A percentile compares a stretch with the other conserved stretches of the same genome.
Conservation (phyloP, 208 protist species). For the Leptomonas pyrrhocoris region DNA sequence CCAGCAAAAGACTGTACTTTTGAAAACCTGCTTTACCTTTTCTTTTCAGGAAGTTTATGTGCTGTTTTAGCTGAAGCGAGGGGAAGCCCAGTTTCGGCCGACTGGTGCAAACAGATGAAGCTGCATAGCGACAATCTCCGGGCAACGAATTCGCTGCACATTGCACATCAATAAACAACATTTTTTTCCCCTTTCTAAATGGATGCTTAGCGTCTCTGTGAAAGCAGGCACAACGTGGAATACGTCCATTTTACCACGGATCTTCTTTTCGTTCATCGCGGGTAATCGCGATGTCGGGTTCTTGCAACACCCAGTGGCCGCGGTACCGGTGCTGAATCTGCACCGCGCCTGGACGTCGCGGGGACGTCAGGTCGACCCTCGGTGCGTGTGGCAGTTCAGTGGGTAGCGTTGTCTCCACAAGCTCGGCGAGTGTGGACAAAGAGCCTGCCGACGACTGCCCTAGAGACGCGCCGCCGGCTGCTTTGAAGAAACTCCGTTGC, state of each 20-base stretch:
- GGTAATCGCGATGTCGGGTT: conserved; percentile 88
- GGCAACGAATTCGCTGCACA: no score
- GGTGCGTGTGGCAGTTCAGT: conserved; percentile 79
- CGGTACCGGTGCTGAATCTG: conserved; percentile 59
- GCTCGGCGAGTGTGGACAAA: conserved; percentile 44
- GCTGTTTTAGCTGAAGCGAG: no score
- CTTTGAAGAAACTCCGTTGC: conserved; percentile 41
- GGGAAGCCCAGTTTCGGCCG: no score
- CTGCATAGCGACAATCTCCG: no score
- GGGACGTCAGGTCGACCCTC: conserved; percentile 50
- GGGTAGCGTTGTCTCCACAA: conserved; percentile 64
- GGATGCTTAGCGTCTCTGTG: neutral
- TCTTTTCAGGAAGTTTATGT: no score
- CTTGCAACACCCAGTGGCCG: conserved; percentile 89
- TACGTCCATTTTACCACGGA: conserved; percentile 65
- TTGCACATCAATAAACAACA: no score
- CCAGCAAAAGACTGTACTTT: no score
- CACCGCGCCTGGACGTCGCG: conserved; percentile 53
- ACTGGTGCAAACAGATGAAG: no score
- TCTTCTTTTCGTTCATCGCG: conserved; percentile 71
- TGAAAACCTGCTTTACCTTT: no score
- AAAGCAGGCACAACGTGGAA: neutral
- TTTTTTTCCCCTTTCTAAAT: no score
- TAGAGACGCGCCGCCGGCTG: neutral
- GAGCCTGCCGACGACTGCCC: neutral